Evolutionary conservation across 768 basidiomycete genomes (phyloP), one percentile per base, ranked within the genome.

Genomic region (Pseudohyphozyma bogoriensis): DNA sequence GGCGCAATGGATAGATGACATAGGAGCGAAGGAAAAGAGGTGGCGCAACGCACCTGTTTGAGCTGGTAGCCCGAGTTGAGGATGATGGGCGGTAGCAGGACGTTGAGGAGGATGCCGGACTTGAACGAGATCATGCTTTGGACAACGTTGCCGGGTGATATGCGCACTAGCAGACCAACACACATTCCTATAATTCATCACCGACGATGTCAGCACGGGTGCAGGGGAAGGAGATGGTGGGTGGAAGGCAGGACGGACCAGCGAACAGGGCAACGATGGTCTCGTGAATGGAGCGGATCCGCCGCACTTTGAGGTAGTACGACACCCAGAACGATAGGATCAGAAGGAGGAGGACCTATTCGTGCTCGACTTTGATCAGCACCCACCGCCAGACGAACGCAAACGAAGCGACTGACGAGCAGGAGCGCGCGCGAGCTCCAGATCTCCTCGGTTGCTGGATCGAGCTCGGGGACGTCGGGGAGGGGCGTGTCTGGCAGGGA

Each of bases 11-110:
- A n/a, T n/a, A n/a, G n/a, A n/a, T n/a, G n/a, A n/a, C n/a, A n/a
- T n/a, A n/a, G n/a, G n/a, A n/a, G n/a, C n/a, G n/a, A n/a, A n/a
- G n/a, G n/a, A n/a, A n/a, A n/a, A n/a, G n/a, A 8, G 9, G 26
- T 15, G 35, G 15, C n/a, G n/a, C n/a, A n/a, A 70, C 82, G 61
- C 58, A 85, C 90, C 79, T 97, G 92, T 73, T 91, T 93, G 59
- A 99, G 83, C 74, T 95, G 91, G 73, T 95, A 99, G 9, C 95
- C 95, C 3, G 91, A 95, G 74, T 92, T 95, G 42, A 99, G 77
- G 71, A 99, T 99, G 73, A 99, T 99, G 1, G 95, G 95, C 8
- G 93, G 95, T 6, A 97, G 81, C n/a, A 99, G 79, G 26, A 97
- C 79, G 74, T 99, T 97, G 79, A 97, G 95, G 78, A 99, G 93